Percentiles rank a stretch among this genome's conserved stretches.
Conservation (phyloP, 106 monocot genomes). For the Posidonia australis region DNA sequence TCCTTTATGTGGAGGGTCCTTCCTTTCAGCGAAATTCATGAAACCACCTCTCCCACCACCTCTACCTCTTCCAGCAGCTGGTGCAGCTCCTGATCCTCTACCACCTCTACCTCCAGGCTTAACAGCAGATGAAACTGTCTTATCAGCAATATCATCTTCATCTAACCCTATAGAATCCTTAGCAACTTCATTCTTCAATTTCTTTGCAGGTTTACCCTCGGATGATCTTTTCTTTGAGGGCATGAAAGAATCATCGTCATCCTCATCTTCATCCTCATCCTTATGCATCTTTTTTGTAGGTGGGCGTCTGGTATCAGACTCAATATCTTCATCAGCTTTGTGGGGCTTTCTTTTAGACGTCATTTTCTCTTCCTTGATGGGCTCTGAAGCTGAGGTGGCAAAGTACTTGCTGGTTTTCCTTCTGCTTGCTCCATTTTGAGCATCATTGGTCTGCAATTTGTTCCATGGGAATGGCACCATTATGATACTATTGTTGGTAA, state of each 20-base stretch:
- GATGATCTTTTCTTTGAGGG: conserved; percentile 30
- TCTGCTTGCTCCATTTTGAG: conserved; percentile 38
- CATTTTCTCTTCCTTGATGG: conserved; percentile 27
- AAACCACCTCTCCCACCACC: conserved; percentile 86
- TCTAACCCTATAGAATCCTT: background rate
- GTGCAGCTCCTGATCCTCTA: conserved; percentile 40
- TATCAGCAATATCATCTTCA: conserved; percentile 19
- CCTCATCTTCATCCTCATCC: conserved; percentile 11
- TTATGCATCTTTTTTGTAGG: conserved; percentile 34
- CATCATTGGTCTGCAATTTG: conserved; percentile 24
- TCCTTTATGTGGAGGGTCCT: conserved; percentile 95
- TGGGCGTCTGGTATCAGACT: conserved; percentile 22
- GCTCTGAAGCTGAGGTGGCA: conserved; percentile 25
- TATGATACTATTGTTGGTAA: background rate
- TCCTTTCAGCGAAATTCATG: conserved; percentile 89
- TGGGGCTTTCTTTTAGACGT: conserved; percentile 46
- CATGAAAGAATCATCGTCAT: conserved; percentile 62
- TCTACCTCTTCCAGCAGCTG: conserved; percentile 58
- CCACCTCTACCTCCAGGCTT: conserved; percentile 64
- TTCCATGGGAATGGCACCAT: background rate
- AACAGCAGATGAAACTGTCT: conserved; percentile 16
- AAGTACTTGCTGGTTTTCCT: conserved; percentile 91
- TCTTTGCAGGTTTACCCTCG: conserved; percentile 33
- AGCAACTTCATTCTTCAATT: conserved; percentile 21
- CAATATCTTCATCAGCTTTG: conserved; percentile 11